Conservation (phyloP, 129 eudicot genomes). For the Calendula officinalis region DNA sequence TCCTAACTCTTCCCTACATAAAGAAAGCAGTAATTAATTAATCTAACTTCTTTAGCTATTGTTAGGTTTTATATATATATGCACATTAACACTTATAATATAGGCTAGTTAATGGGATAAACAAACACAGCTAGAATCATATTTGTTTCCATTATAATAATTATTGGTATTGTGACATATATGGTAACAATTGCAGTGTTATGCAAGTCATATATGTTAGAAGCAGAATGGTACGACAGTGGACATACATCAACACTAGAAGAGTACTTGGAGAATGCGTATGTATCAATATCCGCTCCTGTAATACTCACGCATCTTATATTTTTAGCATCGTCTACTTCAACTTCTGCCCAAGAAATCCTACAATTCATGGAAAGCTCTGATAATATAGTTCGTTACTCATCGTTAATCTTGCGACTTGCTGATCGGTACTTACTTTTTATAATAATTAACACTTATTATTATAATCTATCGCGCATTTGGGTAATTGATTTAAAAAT, state of each 20-base stretch:
- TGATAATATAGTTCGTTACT: slow-evolving; percentile 8
- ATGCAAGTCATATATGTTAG: slow-evolving; percentile 31
- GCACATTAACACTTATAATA: no score
- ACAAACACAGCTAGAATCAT: no score
- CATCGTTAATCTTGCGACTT: slow-evolving; percentile 31
- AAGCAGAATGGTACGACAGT: slow-evolving; percentile 34
- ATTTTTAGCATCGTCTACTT: neutral
- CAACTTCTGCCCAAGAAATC: slow-evolving; percentile 16
- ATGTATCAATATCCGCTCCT: slow-evolving; percentile 19
- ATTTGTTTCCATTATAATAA: neutral
- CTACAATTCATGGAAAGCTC: slow-evolving; percentile 3
- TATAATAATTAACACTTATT: no score
- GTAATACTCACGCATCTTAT: slow-evolving; percentile 23
- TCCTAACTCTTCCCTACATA: slow-evolving; percentile 17
- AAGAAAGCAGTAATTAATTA: slow-evolving; percentile 23
- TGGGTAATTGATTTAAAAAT: no score
- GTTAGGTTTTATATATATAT: no score
- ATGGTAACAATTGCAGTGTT: slow-evolving; percentile 26
- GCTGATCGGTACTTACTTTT: slow-evolving; percentile 30
- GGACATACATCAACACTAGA: slow-evolving; percentile 30
- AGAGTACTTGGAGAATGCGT: slow-evolving; percentile 36
- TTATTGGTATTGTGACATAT: neutral
- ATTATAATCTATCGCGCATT: no score
- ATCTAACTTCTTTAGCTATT: neutral
- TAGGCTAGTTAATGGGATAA: no score